Percentiles rank a stretch among this genome's conserved stretches.
Conservation (phyloP, 768 basidiomycete genomes). For the Termitomyces sp. region DNA sequence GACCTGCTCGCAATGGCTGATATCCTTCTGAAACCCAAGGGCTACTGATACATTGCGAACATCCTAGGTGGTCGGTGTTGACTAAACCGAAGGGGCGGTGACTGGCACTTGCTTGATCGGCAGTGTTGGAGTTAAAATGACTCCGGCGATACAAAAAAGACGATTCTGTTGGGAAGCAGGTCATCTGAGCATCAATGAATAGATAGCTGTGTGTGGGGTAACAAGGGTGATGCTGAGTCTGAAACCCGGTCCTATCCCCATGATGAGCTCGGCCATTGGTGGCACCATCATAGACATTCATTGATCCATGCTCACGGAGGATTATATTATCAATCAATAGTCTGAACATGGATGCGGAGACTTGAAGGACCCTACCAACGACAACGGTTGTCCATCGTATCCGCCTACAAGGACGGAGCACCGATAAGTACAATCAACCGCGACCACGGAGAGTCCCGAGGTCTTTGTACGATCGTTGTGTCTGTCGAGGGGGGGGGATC, state of each 20-base stretch:
- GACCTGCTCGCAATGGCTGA: background rate
- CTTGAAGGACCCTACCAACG: conserved; percentile 3
- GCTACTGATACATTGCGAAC: background rate
- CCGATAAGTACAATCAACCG: background rate
- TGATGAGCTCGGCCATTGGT: background rate
- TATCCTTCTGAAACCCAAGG: background rate
- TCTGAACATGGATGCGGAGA: background rate
- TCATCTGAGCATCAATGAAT: background rate
- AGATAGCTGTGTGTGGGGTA: background rate
- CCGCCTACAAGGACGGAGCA: conserved; percentile 13
- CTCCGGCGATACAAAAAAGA: background rate
- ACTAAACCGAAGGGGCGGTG: background rate
- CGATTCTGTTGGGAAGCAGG: background rate
- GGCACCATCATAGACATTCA: conserved; percentile 3
- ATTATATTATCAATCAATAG: conserved; percentile 9
- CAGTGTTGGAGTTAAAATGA: background rate
- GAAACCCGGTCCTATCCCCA: conserved; percentile 8
- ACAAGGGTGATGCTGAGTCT: background rate
- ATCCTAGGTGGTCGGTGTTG: conserved; percentile 3
- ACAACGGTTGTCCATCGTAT: background rate
- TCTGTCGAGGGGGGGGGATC: background rate
- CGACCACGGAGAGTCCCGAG: conserved; percentile 11
- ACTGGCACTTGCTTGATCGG: background rate
- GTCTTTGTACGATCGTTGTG: conserved; percentile 1
- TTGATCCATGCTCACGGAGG: conserved; percentile 8